A percentile compares a stretch with the other conserved stretches of the same genome.
Evolutionary conservation across 129 eudicot species (phyloP).

Genomic region (Daucus carota): DH1_v3.0 NC_030389.2:44337001-44337500

Average conservation of each 20-base stretch:
- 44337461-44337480: too few species aligned
- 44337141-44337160: constrained; percentile 27
- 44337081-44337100: constrained; percentile 29
- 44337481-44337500: neutral
- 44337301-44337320: too few species aligned
- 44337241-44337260: neutral
- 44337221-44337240: constrained; percentile 12
- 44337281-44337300: too few species aligned
- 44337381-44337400: too few species aligned
- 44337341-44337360: too few species aligned
- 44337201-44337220: constrained; percentile 47
- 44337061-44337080: constrained; percentile 5
- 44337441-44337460: neutral
- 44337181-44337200: constrained; percentile 38
- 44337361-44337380: too few species aligned
- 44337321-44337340: too few species aligned
- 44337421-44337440: too few species aligned
- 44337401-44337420: too few species aligned
- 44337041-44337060: neutral
- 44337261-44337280: neutral
- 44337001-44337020: constrained; percentile 8
- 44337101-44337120: constrained; percentile 7
- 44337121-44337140: constrained; percentile 33
- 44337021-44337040: neutral
- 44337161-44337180: constrained; percentile 22